Conservation (phyloP, 805 yeast species). For the Myxozyma vanderwaltii region DNA sequence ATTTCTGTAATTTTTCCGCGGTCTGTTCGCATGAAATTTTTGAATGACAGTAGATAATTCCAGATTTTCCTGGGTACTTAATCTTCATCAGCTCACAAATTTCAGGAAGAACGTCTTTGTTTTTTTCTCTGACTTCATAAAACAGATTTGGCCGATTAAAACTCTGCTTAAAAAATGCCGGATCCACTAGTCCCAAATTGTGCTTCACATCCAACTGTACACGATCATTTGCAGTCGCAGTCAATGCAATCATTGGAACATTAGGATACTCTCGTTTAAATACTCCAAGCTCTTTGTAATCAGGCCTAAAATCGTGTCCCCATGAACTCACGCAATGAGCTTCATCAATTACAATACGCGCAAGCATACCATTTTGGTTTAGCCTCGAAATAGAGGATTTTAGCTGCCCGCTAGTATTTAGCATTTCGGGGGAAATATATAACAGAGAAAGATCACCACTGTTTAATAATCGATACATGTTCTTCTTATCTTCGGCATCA, state of each 20-base stretch:
- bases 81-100: constrained; percentile 57
- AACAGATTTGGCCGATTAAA: constrained; percentile 85
- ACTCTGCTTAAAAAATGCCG: constrained; percentile 76
- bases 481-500: constrained; percentile 60
- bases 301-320: constrained; percentile 99
- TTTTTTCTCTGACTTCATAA: constrained; percentile 75
- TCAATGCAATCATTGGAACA: constrained; percentile 91
- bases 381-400: constrained; percentile 62
- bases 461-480: constrained; percentile 61
- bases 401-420: constrained; percentile 70
- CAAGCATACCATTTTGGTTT: constrained; percentile 58
- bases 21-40: constrained; percentile 85
- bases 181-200: constrained; percentile 61
- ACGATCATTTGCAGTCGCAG: constrained; percentile 94
- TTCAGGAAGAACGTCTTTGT: constrained; percentile 56
- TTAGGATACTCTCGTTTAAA: constrained; percentile 74
- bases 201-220: constrained; percentile 84
- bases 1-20: constrained; percentile 56
- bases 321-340: constrained; percentile 98
- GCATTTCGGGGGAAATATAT: constrained; percentile 94
- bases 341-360: constrained; percentile 91
- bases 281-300: constrained; percentile 76
- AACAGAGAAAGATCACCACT: constrained; percentile 72
- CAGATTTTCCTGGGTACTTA: constrained; percentile 62
- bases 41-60: constrained; percentile 92